Evolutionary conservation across 164 flowering plant genomes (phyloP), one percentile per base, ranked within the genome.

Genomic region (Macadamia tetraphylla): DNA sequence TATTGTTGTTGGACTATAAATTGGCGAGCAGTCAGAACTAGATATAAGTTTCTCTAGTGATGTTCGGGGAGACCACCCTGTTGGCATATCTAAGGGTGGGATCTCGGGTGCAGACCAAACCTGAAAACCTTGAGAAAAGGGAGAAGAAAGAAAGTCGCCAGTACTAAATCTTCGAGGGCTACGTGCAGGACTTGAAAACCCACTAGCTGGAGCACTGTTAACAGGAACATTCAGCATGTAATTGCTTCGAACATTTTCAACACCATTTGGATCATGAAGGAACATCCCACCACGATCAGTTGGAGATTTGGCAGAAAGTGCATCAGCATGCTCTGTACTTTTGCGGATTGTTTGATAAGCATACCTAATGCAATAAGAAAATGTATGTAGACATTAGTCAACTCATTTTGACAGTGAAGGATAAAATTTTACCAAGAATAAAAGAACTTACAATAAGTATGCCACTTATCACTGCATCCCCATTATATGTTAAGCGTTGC

Each of bases 101-200:
- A 88, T 75, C 63, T 91, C 92, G 1, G 89, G 88, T 5, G 85
- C 83, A 29, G 91, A 91, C 88, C 92, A 86, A 58, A 57, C 77
- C 56, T 81, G 87, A 62, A 66, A 74, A 53, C 79, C 79, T 67
- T 58, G 70, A 57, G 80, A 77, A 62, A 61, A 58, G 74, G 51
- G 57, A 78, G 40, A 67, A 52, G 72, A 71, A 30, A 71, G 74
- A 29, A 66, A 58, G 62, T 84, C 84, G 58, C 70, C 75, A 3
- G 70, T 53, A 69, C 76, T 75, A 53, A 43, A 56, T 66, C 81
- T 83, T 62, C 73, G 79, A 43, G 97, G 94, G 73, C 97, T 89
- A n/a, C 60, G 75, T 32, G 32, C 59, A 60, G 90, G 88, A 73
- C 94, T 89, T 40, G 88, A 69, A 48, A 76, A 85, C 9, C 87